Evolutionary conservation across 2,329 filamentous ascomycete genomes (phyloP), one percentile per base, ranked within the genome.

Genomic region (Pseudodiploospora longispora): DNA sequence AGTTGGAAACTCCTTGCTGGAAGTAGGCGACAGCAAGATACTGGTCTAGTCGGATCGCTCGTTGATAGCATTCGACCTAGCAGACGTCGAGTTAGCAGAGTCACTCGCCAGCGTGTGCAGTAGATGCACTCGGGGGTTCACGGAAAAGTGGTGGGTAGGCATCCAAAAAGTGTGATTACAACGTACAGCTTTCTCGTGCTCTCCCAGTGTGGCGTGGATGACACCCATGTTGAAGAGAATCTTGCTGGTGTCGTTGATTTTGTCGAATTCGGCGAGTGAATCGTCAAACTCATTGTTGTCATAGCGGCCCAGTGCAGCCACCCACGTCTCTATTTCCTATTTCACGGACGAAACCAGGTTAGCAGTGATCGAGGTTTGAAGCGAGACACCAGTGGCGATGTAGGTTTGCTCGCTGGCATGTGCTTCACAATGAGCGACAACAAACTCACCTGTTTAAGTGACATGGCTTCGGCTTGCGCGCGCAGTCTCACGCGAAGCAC

Each of bases 261-360:
- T 79, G 50, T 87, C 85, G 61, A 98, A 97, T 49, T 86, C 80
- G 55, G 75, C 78, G 50, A 97, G 70, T 29, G 93, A 82, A 53
- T 91, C 85, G 59, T 97, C 91, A 67, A 95, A 97, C 60, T 98
- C 88, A 69, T 95, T 95, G 69, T 91, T 93, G 69, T 98, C 93
- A 71, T 98, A 98, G 62, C 84, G 83, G 56, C 74, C 82, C 44
- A 98, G 80, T 66, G 93, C 93, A 63, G 83, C 75, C 54, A 97
- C 93, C 93, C 93, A 98, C 40, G 88, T 95, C 71, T 97, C 91
- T 67, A 98, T 98, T 85, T 98, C 93, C 90, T 95, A 51, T 48
- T 36, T 10, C 31, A 6, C 31, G 33, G 30, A 10, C 7, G 29
- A 39, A 7, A 19, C 44, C 29, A 44, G 45, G 28, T 19, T 19